Conservation (phyloP, 1,284 basidiomycete genomes). For the Lentinus polychrous region DNA sequence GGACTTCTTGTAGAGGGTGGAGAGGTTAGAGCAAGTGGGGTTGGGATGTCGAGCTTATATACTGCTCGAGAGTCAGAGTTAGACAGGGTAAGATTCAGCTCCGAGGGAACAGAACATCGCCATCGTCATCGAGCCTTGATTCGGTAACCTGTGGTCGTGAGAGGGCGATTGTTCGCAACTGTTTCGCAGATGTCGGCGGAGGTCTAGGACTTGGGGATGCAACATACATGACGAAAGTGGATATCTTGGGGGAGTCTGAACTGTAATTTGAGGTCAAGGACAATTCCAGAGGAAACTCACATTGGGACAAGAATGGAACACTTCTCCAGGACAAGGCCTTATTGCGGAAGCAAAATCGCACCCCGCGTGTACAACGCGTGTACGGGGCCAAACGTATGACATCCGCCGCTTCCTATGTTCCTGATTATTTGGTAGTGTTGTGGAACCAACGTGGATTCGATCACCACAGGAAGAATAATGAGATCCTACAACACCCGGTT, state of each 20-base stretch:
- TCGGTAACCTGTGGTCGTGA: background rate
- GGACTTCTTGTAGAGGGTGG: too few relatives aligned
- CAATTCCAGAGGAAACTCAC: background rate
- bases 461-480: too few relatives aligned
- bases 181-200: too few relatives aligned
- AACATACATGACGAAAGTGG: too few relatives aligned
- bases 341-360: conserved; percentile 1
- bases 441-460: too few relatives aligned
- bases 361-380: background rate
- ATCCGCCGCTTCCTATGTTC: background rate
- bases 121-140: background rate
- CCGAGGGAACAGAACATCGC: background rate
- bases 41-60: background rate
- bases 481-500: too few relatives aligned
- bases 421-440: too few relatives aligned
- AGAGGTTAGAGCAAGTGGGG: background rate
- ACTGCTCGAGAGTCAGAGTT: background rate
- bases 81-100: too few relatives aligned
- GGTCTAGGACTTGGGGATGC: too few relatives aligned
- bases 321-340: background rate
- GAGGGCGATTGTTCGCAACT: background rate
- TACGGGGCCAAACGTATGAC: background rate
- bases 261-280: background rate
- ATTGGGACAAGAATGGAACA: background rate
- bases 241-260: background rate